Percentiles rank a stretch among this genome's conserved stretches.
These are phyloP conservation scores for Xylaria cubensis DNA, from an alignment of 495 filamentous ascomycete genomes.

Conservation along the genomic window DNA sequence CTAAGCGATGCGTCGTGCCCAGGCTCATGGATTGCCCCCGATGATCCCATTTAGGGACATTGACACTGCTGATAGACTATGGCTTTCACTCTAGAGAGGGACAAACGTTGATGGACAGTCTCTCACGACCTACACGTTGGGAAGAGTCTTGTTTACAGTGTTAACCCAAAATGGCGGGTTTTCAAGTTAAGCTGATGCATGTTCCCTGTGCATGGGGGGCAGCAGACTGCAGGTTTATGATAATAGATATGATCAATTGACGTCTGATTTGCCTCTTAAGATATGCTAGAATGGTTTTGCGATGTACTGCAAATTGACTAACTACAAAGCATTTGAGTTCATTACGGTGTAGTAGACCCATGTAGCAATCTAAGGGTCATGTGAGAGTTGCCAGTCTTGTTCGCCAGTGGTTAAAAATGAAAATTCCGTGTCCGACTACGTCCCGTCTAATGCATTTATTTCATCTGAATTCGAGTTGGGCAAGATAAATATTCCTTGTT, in stretches of 20 bases:
- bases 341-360: not conserved
- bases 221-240: constrained; percentile 6
- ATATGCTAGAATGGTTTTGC: not conserved
- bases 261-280: not conserved
- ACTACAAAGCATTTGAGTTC: not conserved
- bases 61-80: constrained; percentile 21
- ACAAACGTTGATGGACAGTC: constrained; percentile 5
- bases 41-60: not conserved
- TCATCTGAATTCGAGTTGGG: not conserved
- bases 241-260: constrained; percentile 32
- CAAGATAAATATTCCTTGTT: not conserved
- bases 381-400: no score
- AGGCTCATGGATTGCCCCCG: not conserved
- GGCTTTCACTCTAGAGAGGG: constrained; percentile 24
- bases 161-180: not conserved
- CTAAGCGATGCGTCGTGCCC: not conserved
- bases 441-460: not conserved
- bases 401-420: no score
- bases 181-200: constrained; percentile 1
- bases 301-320: not conserved
- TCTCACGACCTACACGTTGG: not conserved
- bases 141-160: constrained; percentile 8
- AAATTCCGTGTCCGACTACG: not conserved
- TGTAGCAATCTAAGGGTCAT: not conserved
- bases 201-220: constrained; percentile 17